Percentiles rank a stretch among this genome's conserved stretches.
phyloP scores from a whole-genome alignment of 768 basidiomycete species.

The Kwoniella sp. region DNA sequence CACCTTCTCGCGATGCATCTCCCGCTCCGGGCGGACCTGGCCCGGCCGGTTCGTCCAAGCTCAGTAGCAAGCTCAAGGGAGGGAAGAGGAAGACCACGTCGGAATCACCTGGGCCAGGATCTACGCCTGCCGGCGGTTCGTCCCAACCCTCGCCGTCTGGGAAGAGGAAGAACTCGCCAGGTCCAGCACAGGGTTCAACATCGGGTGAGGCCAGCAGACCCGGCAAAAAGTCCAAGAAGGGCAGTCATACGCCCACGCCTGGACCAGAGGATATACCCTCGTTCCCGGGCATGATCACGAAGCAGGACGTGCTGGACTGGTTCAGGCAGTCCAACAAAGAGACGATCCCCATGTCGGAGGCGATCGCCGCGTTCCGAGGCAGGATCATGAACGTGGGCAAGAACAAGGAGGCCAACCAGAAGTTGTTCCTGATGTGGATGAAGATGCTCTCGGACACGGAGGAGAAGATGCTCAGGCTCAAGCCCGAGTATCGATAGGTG shows the following conservation, averaged over 20 bases:
- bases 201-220: conserved; percentile 2
- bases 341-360: conserved; percentile 21
- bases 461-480: conserved; percentile 24
- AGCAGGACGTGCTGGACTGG: conserved; percentile 33
- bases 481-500: conserved; percentile 21
- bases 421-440: conserved; percentile 25
- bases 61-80: background rate
- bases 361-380: conserved; percentile 26
- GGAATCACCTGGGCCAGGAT: conserved; percentile 13
- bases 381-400: conserved; percentile 16
- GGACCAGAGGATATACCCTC: conserved; percentile 20
- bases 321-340: conserved; percentile 17
- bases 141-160: background rate
- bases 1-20: conserved; percentile 7
- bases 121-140: background rate
- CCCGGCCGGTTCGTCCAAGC: background rate
- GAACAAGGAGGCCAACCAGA: conserved; percentile 26
- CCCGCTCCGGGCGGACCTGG: conserved; percentile 2
- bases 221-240: conserved; percentile 37
- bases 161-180: conserved; percentile 8
- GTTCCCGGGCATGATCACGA: conserved; percentile 38
- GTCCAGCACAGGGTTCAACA: background rate
- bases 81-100: conserved; percentile 17
- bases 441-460: conserved; percentile 19
- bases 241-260: conserved; percentile 32